Base-by-base conservation (phyloP, 1,284 basidiomycete genomes). In the Cryptococcus maquisensis region DNA sequence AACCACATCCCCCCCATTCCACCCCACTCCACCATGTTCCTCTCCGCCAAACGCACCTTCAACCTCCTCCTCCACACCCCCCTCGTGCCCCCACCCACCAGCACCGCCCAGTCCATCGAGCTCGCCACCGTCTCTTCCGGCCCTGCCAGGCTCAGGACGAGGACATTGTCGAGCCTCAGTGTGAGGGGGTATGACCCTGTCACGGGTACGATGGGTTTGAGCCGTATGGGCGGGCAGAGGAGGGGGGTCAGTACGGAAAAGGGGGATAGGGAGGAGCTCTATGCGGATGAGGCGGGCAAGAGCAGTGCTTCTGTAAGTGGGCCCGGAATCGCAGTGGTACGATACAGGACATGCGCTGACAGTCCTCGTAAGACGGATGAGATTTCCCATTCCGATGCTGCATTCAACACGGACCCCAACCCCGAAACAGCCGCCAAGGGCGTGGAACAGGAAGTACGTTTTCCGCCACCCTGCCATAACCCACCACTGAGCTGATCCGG, bases 381-480 rank as follows among this genome's bases (percentile, higher is more conserved):
- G 55, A 66, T 74, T 2, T 69, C 71, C 7, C 65, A 73, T 32
- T 67, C 65, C 43, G 67, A 73, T 54, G 67, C 72, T 10, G 72
- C 72, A 5, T 74, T 66, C 52, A 57, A 71, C 58, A 64, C 64
- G 32, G 55, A 66, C 45, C 26, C 70, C 12, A 62, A 71, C 44
- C 72, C 72, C 1, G 43, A 62, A 37, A 54, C 59, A 35, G 53
- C 64, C 13, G 60, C 65, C 23, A 64, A 71, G 57, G 45, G 57
- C 13, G 56, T 71, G 12, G 60, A 69, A 51, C 45, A 64, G n/a
- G 68, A 71, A 63, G 68, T 71, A 47, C 63, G 67, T 47, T 16
- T 18, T 26, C n/a, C 43, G 15, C 36, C 48, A 13, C 23, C 43
- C 21, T 49, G 12, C 20, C 24, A n/a, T n/a, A n/a, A n/a, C n/a